Percentiles rank a stretch among this genome's conserved stretches.
Evolutionary conservation across 768 basidiomycete species (phyloP).

Genomic region (Amanita muscaria): DNA sequence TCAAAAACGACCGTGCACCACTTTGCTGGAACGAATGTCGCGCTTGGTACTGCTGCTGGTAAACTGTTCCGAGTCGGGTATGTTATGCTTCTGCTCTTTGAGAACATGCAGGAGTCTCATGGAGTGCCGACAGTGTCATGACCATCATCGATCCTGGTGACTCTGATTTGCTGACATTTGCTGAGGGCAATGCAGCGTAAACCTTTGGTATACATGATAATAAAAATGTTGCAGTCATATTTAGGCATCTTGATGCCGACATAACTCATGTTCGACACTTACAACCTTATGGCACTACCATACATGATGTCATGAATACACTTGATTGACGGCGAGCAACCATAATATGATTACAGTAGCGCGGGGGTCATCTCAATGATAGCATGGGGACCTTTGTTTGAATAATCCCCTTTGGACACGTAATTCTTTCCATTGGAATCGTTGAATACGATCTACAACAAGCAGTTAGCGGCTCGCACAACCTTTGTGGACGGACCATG

Average conservation of each 20-base stretch:
- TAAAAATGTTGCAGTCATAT: background rate
- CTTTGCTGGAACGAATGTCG: slow-evolving; percentile 95
- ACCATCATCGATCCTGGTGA: slow-evolving; percentile 94
- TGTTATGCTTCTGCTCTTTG: slow-evolving; percentile 9
- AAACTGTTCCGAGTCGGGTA: slow-evolving; percentile 98
- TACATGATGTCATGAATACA: too few relatives aligned
- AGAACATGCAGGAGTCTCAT: slow-evolving; percentile 14
- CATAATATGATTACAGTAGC: slow-evolving; percentile 36
- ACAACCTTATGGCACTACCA: too few relatives aligned
- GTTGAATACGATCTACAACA: slow-evolving; percentile 59
- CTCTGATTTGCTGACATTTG: slow-evolving; percentile 86
- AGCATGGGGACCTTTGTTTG: slow-evolving; percentile 59
- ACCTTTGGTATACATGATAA: slow-evolving; percentile 5
- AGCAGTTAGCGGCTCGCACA: background rate
- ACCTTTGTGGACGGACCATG: background rate
- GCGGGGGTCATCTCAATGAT: slow-evolving; percentile 75
- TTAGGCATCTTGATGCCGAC: background rate
- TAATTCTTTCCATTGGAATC: slow-evolving; percentile 60
- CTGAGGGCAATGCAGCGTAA: slow-evolving; percentile 65
- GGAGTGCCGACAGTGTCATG: slow-evolving; percentile 65
- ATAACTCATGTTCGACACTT: background rate
- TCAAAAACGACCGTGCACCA: slow-evolving; percentile 99
- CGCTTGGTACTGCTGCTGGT: slow-evolving; percentile 97
- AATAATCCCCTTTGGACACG: slow-evolving; percentile 75
- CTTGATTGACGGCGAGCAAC: too few relatives aligned